Base-by-base conservation (phyloP, 805 yeast species). In the Candida coquimbonensis region DNA sequence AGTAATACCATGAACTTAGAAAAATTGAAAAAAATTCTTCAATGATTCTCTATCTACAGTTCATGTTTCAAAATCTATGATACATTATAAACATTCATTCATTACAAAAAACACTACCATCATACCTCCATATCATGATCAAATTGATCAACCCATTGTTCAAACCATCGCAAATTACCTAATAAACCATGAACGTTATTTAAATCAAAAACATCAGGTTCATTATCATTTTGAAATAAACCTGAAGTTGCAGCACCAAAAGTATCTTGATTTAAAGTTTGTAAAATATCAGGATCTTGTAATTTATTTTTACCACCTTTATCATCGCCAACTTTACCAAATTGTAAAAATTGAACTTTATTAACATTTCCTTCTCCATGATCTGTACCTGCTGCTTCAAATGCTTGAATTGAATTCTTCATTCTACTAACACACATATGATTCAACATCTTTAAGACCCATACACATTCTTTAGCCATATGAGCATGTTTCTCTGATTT, bases 401-500 rank as follows among this genome's bases (percentile, higher is more conserved):
- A 59, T 1, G 56, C 56, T 11, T 58, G 49, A 9, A 67, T 57
- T n/a, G 75, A 66, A 44, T 71, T 71, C 39, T 67, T 59, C 44
- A 76, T 61, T 40, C 77, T 62, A 42, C 75, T 59, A n/a, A 71
- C 60, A 39, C 74, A 61, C 53, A 78, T 69, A 48, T 73, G 76
- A 53, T 77, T 78, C 48, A 77, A 62, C 67, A 73, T 74, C 49
- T 77, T 77, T 37, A 80, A 53, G 2, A 75, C 78, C 86, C 85
- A 80, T n/a, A 77, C 53, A 53, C 82, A 76, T 56, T 80, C 85
- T 38, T 70, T 67, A 12, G 73, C 75, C 86, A 80, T 80, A 16
- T 54, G 54, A 8, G 53, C 72, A 53, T 53, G 39, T 17, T 44
- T 31, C 58, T 62, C 48, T 53, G 65, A 16, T 59, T 48, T 12